Evolutionary conservation across 345 rosid species (phyloP), one percentile per base, ranked within the genome.

Genomic region (Adansonia digitata): DNA sequence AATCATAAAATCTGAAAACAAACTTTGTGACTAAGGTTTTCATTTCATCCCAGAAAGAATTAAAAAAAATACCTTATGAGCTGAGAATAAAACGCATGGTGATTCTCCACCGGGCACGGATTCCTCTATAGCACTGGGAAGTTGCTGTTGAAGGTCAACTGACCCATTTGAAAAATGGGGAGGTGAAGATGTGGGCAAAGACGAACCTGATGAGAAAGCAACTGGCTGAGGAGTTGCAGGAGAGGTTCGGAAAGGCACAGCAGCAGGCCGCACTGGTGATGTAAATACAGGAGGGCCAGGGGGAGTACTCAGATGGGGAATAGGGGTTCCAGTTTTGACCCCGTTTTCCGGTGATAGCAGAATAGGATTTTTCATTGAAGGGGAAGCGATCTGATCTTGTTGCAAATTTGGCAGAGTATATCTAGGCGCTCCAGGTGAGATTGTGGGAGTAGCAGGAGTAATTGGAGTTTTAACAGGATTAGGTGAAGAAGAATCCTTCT

Each of bases 151-250:
- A 17, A 18, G 59, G 59, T 69, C 71, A 26, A 48, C 75, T 2
- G 93, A 80, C 3, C 97, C 96, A 80, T 93, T 93, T 26, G 91
- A 84, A 82, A 91, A 90, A 52, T 74, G 88, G 51, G 92, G 88
- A 75, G 98, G 92, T n/a, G 94, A 83, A 67, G 99, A 91, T 53
- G 93, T 84, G 1, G 97, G 97, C 77, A 95, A 81, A 61, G 96
- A 82, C 61, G 92, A 86, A 72, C 88, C 86, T 0, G 96, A 85
- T 71, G 98, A 88, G 79, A 85, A 89, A 29, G 97, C 97, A 73
- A 92, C 82, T 11, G 97, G 97, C 82, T 93, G 99, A 60, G 98
- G 98, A 80, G 94, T 89, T 75, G 93, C 87, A 43, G 97, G 99
- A 14, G 97, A 90, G 40, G 90, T 87, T 64, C 94, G 90, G 74